A percentile compares a stretch with the other conserved stretches of the same genome.
These are phyloP conservation scores for Ophiosphaerella herpotricha DNA, from an alignment of 2,329 filamentous ascomycete species.

Conservation along the genomic window DNA sequence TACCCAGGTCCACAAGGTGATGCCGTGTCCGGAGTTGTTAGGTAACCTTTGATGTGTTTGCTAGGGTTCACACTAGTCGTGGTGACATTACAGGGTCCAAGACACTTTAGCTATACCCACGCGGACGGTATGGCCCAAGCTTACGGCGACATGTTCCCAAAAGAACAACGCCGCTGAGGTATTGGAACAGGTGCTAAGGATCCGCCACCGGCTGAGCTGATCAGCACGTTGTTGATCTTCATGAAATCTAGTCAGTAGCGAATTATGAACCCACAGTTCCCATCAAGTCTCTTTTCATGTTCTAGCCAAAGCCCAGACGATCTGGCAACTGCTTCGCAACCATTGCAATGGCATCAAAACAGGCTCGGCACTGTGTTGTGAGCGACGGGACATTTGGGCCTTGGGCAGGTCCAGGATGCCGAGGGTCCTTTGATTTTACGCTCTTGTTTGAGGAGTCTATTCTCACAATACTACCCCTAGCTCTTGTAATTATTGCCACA, in stretches of 20 bases:
- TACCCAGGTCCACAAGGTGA: slow-evolving; percentile 11
- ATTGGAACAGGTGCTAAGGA: slow-evolving; percentile 15
- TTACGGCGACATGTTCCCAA: slow-evolving; percentile 11
- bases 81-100: slow-evolving; percentile 12
- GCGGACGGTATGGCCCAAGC: slow-evolving; percentile 15
- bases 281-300: slow-evolving; percentile 26
- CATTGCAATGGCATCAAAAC: slow-evolving; percentile 26
- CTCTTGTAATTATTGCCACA: slow-evolving; percentile 33
- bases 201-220: slow-evolving; percentile 28
- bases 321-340: slow-evolving; percentile 21
- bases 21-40: slow-evolving; percentile 3
- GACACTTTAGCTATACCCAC: slow-evolving; percentile 10
- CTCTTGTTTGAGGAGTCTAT: slow-evolving; percentile 44
- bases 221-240: slow-evolving; percentile 14
- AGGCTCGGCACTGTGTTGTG: slow-evolving; percentile 19
- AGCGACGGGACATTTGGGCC: slow-evolving; percentile 42
- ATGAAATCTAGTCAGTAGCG: slow-evolving; percentile 15
- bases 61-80: not conserved
- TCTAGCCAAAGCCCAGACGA: slow-evolving; percentile 18
- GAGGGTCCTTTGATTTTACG: slow-evolving; percentile 47
- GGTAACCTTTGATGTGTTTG: not conserved
- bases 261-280: slow-evolving; percentile 19
- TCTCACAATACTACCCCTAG: slow-evolving; percentile 38
- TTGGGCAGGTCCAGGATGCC: slow-evolving; percentile 34
- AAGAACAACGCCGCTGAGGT: slow-evolving; percentile 25